phyloP scores from a whole-genome alignment of 768 basidiomycete species.

The Termitomyces sp. region DNA sequence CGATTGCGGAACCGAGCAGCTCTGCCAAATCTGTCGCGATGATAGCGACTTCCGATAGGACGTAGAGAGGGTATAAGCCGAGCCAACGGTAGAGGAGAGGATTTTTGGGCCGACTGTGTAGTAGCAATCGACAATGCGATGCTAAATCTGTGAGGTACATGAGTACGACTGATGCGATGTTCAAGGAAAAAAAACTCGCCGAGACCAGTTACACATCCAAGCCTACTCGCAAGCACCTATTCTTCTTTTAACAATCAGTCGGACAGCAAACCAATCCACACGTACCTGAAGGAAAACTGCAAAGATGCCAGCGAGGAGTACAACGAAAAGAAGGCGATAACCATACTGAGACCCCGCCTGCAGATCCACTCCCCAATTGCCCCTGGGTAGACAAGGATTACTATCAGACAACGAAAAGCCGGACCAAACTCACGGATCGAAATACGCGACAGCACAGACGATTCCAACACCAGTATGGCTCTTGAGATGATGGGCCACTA shows the following conservation, averaged over 20 bases:
- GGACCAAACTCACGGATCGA: conserved; percentile 64
- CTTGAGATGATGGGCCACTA: conserved; percentile 43
- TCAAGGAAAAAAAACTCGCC: conserved; percentile 36
- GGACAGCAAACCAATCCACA: not conserved
- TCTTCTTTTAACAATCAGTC: not conserved
- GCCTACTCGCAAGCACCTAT: conserved; percentile 69
- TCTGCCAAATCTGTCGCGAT: conserved; percentile 80
- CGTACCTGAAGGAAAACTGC: conserved; percentile 78
- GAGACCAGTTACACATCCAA: conserved; percentile 81
- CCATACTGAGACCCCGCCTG: conserved; percentile 84
- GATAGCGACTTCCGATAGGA: conserved; percentile 64
- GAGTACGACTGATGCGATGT: too few species aligned
- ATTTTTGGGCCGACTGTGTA: conserved; percentile 61
- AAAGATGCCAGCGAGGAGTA: conserved; percentile 77
- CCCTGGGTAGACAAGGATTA: conserved; percentile 30
- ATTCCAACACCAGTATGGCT: conserved; percentile 81
- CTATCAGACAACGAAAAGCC: not conserved
- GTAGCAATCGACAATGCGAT: conserved; percentile 54
- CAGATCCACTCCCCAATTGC: conserved; percentile 89
- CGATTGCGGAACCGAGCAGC: conserved; percentile 77
- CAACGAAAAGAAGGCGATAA: conserved; percentile 80
- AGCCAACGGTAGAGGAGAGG: conserved; percentile 52
- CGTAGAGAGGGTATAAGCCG: conserved; percentile 60
- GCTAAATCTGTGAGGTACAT: conserved; percentile 39
- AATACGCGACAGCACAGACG: conserved; percentile 84